These are phyloP conservation scores for Komagataella pastoris DNA, from an alignment of 805 yeast genomes.

Conservation along the genomic window DNA sequence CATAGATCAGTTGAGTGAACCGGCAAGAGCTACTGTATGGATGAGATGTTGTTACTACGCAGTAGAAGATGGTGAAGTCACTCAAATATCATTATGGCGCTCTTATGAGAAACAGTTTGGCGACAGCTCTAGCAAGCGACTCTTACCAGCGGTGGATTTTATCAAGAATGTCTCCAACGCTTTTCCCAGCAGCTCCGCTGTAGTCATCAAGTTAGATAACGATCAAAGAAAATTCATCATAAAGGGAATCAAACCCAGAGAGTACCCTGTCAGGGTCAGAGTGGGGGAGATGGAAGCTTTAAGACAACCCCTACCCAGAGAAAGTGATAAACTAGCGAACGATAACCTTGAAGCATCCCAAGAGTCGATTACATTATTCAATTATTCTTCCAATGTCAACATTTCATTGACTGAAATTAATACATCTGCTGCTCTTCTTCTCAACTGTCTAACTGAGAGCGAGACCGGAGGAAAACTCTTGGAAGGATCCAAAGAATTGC, in stretches of 20 bases:
- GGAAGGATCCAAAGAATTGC: slow-evolving; percentile 15
- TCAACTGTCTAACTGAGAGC: slow-evolving; percentile 19
- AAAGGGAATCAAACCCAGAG: slow-evolving; percentile 87
- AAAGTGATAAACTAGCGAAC: slow-evolving; percentile 6
- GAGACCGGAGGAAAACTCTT: slow-evolving; percentile 20
- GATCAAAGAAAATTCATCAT: slow-evolving; percentile 76
- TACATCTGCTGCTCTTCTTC: slow-evolving; percentile 20
- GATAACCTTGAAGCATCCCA: slow-evolving; percentile 10
- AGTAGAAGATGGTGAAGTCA: slow-evolving; percentile 66
- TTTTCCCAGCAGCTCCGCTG: slow-evolving; percentile 80
- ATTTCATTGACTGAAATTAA: slow-evolving; percentile 24
- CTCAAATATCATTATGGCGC: slow-evolving; percentile 93
- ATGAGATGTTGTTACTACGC: slow-evolving; percentile 85
- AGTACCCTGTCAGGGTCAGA: slow-evolving; percentile 32
- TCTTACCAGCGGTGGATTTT: slow-evolving; percentile 92
- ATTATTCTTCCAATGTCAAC: slow-evolving; percentile 18
- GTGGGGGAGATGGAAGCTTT: slow-evolving; percentile 30
- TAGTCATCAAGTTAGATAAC: slow-evolving; percentile 63
- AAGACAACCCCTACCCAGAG: slow-evolving; percentile 6
- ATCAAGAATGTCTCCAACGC: slow-evolving; percentile 89
- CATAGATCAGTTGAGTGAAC: slow-evolving; percentile 61
- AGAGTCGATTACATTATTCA: slow-evolving; percentile 15
- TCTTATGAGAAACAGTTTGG: slow-evolving; percentile 79
- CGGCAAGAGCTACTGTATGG: slow-evolving; percentile 89
- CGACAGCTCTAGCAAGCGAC: slow-evolving; percentile 35